Conservation (phyloP, 306 rosid genomes). For the Casuarina glauca region DNA sequence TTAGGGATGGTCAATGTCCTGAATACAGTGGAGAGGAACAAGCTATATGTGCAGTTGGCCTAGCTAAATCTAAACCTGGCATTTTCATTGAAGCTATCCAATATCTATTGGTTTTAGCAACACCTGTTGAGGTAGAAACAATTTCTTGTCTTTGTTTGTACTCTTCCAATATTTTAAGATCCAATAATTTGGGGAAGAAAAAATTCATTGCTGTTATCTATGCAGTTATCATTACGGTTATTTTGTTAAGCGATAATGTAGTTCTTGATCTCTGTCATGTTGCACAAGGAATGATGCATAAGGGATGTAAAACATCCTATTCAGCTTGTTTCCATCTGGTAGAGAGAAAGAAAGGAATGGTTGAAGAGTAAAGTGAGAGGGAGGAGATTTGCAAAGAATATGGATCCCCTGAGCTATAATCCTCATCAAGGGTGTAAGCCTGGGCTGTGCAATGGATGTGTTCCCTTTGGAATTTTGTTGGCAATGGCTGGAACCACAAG, state of each 20-base stretch:
- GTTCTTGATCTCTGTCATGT: not conserved
- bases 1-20: constrained; percentile 97
- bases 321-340: not conserved
- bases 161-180: constrained; percentile 2
- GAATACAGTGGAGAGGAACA: constrained; percentile 94
- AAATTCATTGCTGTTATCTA: no score
- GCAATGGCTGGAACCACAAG: not conserved
- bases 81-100: constrained; percentile 97
- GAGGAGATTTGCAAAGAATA: no score
- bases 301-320: not conserved
- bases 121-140: constrained; percentile 81
- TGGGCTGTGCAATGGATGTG: not conserved
- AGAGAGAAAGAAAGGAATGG: not conserved
- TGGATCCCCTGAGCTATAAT: no score
- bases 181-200: not conserved
- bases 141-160: constrained; percentile 20
- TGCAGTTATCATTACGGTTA: no score
- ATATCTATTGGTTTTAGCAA: constrained; percentile 81
- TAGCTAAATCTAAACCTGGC: constrained; percentile 82
- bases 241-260: no score
- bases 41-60: constrained; percentile 97
- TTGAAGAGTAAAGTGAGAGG: no score
- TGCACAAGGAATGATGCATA: not conserved
- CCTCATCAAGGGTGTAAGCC: no score
- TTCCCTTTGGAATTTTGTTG: not conserved